Evolutionary conservation across 148 eudicot species (phyloP).

Genomic region (Persicaria tinctoria): DNA sequence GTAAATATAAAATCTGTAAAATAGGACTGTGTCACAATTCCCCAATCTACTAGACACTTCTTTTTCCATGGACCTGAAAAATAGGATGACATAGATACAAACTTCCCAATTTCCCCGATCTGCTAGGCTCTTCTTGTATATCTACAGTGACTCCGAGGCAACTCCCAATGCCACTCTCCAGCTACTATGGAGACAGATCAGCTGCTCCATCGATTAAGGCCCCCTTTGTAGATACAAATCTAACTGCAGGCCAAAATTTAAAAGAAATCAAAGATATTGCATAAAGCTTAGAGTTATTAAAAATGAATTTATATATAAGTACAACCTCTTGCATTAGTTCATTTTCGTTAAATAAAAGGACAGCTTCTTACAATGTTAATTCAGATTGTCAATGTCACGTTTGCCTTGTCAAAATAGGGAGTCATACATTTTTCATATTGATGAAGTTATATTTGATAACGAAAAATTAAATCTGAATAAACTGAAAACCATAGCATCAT

Average conservation of each 20-base stretch:
- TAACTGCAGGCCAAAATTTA: not conserved
- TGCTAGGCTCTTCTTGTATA: constrained; percentile 19
- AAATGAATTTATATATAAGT: not conserved
- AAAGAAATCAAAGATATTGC: not conserved
- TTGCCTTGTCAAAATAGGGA: not conserved
- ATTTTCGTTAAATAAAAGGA: not conserved
- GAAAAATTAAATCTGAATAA: not conserved
- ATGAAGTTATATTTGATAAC: not conserved
- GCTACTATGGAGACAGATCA: constrained; percentile 86
- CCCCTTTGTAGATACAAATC: constrained; percentile 36
- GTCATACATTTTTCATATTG: not conserved
- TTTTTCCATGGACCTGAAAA: no score
- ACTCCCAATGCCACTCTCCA: constrained; percentile 84
- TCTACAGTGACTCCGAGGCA: constrained; percentile 79
- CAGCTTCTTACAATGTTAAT: not conserved
- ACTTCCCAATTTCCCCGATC: no score
- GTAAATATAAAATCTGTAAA: no score
- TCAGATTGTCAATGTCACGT: not conserved
- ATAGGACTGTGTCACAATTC: no score
- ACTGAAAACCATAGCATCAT: not conserved
- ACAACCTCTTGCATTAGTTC: not conserved
- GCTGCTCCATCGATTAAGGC: constrained; percentile 92
- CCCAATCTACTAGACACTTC: no score
- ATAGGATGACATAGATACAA: no score
- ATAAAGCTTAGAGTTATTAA: not conserved